Conservation (phyloP, 108 stramenopile genomes). For the Fistulifera pelliculosa region DNA sequence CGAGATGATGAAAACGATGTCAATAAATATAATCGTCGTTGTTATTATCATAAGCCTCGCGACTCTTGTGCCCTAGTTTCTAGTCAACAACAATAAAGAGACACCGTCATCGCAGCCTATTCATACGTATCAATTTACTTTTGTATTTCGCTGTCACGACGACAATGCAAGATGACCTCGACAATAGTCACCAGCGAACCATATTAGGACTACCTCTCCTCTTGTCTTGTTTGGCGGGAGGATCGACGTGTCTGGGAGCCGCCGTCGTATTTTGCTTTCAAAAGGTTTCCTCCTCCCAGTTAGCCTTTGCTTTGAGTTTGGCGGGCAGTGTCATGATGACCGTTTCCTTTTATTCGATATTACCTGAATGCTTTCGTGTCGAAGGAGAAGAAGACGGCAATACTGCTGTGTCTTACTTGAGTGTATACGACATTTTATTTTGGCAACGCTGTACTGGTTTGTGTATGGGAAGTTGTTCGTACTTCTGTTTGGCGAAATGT, state of each 20-base stretch:
- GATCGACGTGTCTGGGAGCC: conserved; percentile 64
- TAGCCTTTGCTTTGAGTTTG: conserved; percentile 52
- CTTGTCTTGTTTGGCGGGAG: too few relatives aligned
- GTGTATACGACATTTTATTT: conserved; percentile 7
- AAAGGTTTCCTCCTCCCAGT: conserved; percentile 20
- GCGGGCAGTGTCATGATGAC: conserved; percentile 60
- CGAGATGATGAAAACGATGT: too few relatives aligned
- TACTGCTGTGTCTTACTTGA: conserved; percentile 13
- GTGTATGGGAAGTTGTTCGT: conserved; percentile 15
- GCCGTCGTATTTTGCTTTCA: conserved; percentile 51
- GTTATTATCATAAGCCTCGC: too few relatives aligned
- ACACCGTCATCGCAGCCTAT: too few relatives aligned
- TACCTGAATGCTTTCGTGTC: conserved; percentile 38
- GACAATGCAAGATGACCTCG: too few relatives aligned
- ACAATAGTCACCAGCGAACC: too few relatives aligned
- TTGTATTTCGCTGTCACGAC: too few relatives aligned
- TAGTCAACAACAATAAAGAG: too few relatives aligned
- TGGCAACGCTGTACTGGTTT: conserved; percentile 20
- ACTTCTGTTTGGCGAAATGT: conserved; percentile 23
- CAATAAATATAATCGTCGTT: too few relatives aligned
- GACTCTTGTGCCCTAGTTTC: too few relatives aligned
- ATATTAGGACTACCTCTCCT: too few relatives aligned
- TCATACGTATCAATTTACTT: too few relatives aligned
- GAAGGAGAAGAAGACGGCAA: conserved; percentile 6
- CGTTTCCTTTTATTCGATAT: conserved; percentile 31